phyloP scores from a whole-genome alignment of 148 eudicot species.

The Gaultheria prostrata region DNA sequence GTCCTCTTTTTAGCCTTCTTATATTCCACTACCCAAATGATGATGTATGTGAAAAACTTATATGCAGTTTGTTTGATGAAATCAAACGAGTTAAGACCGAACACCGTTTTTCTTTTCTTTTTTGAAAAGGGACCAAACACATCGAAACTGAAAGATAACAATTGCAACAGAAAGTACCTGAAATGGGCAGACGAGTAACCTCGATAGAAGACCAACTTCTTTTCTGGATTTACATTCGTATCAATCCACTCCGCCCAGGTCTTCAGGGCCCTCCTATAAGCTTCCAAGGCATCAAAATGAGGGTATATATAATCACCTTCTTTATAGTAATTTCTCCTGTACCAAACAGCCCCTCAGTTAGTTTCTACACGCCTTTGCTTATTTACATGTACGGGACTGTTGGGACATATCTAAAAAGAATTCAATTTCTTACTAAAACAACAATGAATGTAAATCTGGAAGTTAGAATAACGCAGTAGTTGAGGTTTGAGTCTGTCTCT shows the following conservation, averaged over 20 bases:
- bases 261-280: slow-evolving; percentile 78
- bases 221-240: slow-evolving; percentile 44
- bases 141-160: neutral
- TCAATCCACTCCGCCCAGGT: slow-evolving; percentile 91
- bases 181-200: slow-evolving; percentile 93
- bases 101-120: neutral
- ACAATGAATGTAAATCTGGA: neutral
- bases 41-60: neutral
- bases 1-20: neutral
- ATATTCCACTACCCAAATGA: neutral
- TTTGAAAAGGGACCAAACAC: neutral
- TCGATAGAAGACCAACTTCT: slow-evolving; percentile 74
- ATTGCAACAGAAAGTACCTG: slow-evolving; percentile 41
- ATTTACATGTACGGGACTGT: neutral
- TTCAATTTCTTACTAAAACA: neutral
- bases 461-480: neutral
- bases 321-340: slow-evolving; percentile 85
- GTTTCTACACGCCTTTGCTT: neutral
- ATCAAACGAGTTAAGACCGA: neutral
- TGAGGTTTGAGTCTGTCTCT: neutral
- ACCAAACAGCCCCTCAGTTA: slow-evolving; percentile 15
- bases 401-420: neutral
- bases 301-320: slow-evolving; percentile 76
- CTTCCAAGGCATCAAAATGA: slow-evolving; percentile 72
- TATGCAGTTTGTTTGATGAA: neutral